Evolutionary conservation across 75 land plant genomes (phyloP), one percentile per base, ranked within the genome.

Genomic region (Sequoia sempervirens): DNA sequence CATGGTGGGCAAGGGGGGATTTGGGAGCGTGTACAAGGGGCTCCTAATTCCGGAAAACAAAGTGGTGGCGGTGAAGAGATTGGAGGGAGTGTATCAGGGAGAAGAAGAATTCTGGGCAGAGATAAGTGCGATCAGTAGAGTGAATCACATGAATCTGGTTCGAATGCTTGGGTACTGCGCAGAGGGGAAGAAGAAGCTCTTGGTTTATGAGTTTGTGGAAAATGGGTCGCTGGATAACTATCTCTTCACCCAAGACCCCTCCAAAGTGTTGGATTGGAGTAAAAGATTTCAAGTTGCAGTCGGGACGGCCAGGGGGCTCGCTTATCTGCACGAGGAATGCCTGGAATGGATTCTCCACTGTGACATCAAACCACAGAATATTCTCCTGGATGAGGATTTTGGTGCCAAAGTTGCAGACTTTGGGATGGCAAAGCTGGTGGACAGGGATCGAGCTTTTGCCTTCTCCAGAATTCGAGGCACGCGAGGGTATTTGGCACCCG

Each of bases 401-500:
- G 1, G 14, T 12, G 15, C 53, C 53, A 50, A 50, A 50, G 53
- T 50, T 50, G 53, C 53, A 12, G 53, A 50, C 15, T 50, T 50
- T 50, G 53, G 53, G 12, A 50, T 50, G 53, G 53, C 53, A 2
- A 50, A 50, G 53, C 15, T 50, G 15, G 15, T 50, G 0, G 87
- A 79, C 54, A 87, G 89, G 70, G 91, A 91, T 79, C 87, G 87
- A 40, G 82, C 82, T 18, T 84, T 86, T 58, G 86, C 69, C 38
- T 80, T 94, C 87, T 87, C 94, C 2, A 54, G 83, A 23, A 86
- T 88, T 30, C 76, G 95, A 38, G 96, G 95, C 30, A 93, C 93
- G 11, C 87, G 88, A 0, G 96, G 94, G 64, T 94, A 94, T 86
- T 80, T 94, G 91, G 96, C 96, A 13, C 94, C 94, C 11, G 96